These are phyloP conservation scores for Helminthosporium solani DNA, from an alignment of 2,329 filamentous ascomycete species.

Conservation along the genomic window DNA sequence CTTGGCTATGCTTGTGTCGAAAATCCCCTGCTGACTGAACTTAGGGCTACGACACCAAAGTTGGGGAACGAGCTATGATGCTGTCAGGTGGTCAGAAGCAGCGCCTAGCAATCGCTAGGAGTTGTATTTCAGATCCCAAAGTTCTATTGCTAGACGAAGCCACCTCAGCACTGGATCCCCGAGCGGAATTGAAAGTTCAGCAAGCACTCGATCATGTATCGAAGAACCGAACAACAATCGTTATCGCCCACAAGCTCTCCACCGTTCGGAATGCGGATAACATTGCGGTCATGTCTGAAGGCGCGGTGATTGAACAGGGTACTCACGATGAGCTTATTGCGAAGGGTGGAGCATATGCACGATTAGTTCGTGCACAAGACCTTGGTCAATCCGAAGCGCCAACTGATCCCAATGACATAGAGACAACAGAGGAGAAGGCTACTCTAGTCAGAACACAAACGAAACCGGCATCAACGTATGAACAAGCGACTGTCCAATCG, in stretches of 20 bases:
- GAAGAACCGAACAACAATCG: conserved; percentile 85
- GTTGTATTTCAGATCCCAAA: conserved; percentile 83
- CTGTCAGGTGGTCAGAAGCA: conserved; percentile 93
- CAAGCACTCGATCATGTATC: conserved; percentile 84
- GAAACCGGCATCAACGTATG: conserved; percentile 23
- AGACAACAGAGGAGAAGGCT: conserved; percentile 15
- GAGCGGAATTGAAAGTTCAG: conserved; percentile 91
- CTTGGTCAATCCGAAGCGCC: conserved; percentile 36
- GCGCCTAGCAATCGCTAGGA: conserved; percentile 86
- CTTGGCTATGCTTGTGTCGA: too few relatives aligned
- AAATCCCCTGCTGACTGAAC: conserved; percentile 58
- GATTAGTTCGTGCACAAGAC: conserved; percentile 59
- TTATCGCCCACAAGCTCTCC: conserved; percentile 91
- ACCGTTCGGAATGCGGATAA: conserved; percentile 93
- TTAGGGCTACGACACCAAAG: conserved; percentile 83
- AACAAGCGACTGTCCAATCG: conserved; percentile 20
- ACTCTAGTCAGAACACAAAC: conserved; percentile 31
- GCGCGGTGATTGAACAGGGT: conserved; percentile 85
- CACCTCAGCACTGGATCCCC: conserved; percentile 86
- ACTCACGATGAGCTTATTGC: conserved; percentile 78
- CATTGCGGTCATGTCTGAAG: conserved; percentile 86
- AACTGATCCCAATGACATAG: conserved; percentile 17
- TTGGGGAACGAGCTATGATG: conserved; percentile 86
- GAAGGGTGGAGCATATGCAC: conserved; percentile 73
- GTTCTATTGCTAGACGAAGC: conserved; percentile 90